These are phyloP conservation scores for Aureobasidium pullulans DNA, from an alignment of 2,329 filamentous ascomycete species.

Conservation along the genomic window DNA sequence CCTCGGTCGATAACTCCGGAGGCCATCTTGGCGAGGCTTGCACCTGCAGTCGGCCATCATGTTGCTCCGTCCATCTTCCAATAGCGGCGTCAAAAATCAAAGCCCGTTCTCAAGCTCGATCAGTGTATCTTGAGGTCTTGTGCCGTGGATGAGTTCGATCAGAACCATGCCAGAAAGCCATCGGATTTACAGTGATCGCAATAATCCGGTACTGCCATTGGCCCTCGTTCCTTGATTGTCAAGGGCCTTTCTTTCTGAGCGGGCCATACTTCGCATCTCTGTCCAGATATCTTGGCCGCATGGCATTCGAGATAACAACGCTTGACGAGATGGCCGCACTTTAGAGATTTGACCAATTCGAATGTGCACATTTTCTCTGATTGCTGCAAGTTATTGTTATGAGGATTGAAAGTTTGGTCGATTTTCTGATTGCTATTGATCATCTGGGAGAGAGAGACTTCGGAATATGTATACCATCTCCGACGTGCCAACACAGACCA, in stretches of 20 bases:
- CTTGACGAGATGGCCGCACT: not conserved
- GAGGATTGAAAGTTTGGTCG: not conserved
- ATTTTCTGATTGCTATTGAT: not conserved
- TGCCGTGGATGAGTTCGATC: not conserved
- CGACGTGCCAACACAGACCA: not conserved
- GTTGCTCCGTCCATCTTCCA: not conserved
- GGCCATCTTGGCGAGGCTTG: not conserved
- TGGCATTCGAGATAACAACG: slow-evolving; percentile 7
- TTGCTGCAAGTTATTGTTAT: not conserved
- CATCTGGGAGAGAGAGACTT: no score
- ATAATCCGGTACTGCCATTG: not conserved
- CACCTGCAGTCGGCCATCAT: not conserved
- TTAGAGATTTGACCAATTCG: not conserved
- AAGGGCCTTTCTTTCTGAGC: slow-evolving; percentile 3
- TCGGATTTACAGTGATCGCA: slow-evolving; percentile 1
- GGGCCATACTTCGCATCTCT: not conserved
- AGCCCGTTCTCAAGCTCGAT: not conserved
- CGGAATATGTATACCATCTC: not conserved
- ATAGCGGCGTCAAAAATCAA: not conserved
- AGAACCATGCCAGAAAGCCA: slow-evolving; percentile 9
- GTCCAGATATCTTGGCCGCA: not conserved
- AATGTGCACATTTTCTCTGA: slow-evolving; percentile 1
- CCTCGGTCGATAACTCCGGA: not conserved
- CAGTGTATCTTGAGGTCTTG: not conserved
- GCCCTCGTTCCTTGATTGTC: not conserved